A percentile compares a stretch with the other conserved stretches of the same genome.
Evolutionary conservation across 257 asterid genomes (phyloP).

Genomic region (Nicotiana undulata): DNA sequence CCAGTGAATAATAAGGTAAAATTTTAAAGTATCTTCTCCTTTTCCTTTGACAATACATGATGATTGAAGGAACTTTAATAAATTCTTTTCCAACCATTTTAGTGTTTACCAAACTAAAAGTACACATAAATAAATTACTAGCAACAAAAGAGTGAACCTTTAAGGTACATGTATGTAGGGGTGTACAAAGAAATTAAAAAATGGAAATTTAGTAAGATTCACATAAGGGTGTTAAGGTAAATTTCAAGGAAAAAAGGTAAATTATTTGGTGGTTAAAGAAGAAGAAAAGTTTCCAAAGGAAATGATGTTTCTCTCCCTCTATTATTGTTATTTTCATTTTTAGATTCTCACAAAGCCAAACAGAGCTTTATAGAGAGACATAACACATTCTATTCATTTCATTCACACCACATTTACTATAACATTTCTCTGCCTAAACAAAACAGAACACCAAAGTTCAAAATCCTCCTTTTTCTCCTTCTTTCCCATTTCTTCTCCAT

Average conservation of each 20-base stretch:
- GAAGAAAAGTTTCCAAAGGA: neutral
- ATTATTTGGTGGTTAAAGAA: neutral
- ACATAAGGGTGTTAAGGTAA: neutral
- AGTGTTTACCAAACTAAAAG: too few species aligned
- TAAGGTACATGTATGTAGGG: too few species aligned
- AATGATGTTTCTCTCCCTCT: neutral
- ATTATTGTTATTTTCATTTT: neutral
- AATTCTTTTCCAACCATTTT: too few species aligned
- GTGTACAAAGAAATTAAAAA: too few species aligned
- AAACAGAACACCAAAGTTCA: neutral
- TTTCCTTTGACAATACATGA: neutral
- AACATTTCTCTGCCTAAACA: neutral
- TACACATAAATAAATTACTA: too few species aligned
- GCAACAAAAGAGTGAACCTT: too few species aligned
- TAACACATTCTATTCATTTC: conserved; percentile 22
- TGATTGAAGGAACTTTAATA: neutral
- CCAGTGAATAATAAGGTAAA: too few species aligned
- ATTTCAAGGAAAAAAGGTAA: neutral
- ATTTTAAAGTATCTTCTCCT: too few species aligned
- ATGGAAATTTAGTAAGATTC: neutral
- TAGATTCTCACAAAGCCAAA: neutral
- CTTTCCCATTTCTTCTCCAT: conserved; percentile 30
- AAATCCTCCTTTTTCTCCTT: conserved; percentile 21
- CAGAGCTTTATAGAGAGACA: neutral
- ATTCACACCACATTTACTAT: conserved; percentile 67